phyloP scores from a whole-genome alignment of 2,329 filamentous ascomycete species.

The Trichoderma simmonsii region DNA sequence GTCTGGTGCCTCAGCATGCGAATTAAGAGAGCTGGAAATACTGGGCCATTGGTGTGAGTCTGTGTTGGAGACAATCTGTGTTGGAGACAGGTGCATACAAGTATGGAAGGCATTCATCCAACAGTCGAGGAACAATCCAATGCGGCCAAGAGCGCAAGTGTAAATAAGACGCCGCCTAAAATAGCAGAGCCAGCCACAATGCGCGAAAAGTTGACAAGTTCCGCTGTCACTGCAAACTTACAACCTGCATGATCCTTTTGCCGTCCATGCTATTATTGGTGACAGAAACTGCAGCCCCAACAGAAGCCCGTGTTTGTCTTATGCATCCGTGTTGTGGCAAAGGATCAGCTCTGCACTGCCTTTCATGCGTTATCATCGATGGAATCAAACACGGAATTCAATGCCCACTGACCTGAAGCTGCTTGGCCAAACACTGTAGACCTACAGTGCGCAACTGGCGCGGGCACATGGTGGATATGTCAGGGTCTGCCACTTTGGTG shows the following conservation, averaged over 20 bases:
- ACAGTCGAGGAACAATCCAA: background rate
- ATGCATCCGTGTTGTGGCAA: background rate
- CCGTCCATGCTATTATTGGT: background rate
- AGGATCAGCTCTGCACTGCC: background rate
- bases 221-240: background rate
- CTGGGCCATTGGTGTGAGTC: background rate
- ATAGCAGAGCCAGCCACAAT: background rate
- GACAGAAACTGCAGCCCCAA: background rate
- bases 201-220: background rate
- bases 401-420: background rate
- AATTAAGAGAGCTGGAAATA: background rate
- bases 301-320: background rate
- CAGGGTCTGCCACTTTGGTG: slow-evolving; percentile 8
- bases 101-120: background rate
- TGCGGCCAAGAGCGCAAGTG: background rate
- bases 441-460: slow-evolving; percentile 14
- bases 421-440: background rate
- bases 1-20: background rate
- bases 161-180: background rate
- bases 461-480: slow-evolving; percentile 19
- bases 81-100: background rate
- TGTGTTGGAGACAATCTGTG: background rate
- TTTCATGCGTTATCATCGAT: background rate
- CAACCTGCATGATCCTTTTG: background rate
- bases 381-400: background rate